Evolutionary conservation across 148 eudicot species (phyloP), one percentile per base, ranked within the genome.

Genomic region (Agrostemma githago): DNA sequence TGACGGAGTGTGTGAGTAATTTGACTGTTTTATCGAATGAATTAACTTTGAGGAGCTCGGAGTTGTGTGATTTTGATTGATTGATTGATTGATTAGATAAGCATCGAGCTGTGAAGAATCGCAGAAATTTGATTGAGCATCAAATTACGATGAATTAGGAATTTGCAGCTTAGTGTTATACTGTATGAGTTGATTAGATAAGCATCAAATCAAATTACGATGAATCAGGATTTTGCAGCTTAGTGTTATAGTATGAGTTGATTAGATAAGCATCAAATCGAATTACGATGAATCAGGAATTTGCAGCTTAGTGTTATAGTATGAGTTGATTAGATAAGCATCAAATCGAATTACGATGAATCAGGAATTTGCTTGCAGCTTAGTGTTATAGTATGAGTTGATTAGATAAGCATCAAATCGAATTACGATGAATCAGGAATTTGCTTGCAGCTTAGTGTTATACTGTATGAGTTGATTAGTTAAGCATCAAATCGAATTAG

Each of bases 121-220:
- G 0, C 15, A 51, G 16, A 15, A 51, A 12, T 51, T 51, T 26
- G 34, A 26, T 1, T 26, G 34, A 48, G 54, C 9, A 48, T 11
- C 14, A 8, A 48, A 7, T 48, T 48, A 48, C 54, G 3, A 48
- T 8, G 9, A 7, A 48, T 48, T 48, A 43, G 46, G 46, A 43
- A 43, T 43, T 4, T 48, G 54, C 9, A 10, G 11, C 15, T 9
- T 10, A 2, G 54, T 76, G 63, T 7, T 26, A 26, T 26, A 26
- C 34, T 26, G 34, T 26, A 26, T 67, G 56, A 54, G 73, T 76
- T 75, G 37, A 60, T 21, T 60, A 60, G 56, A 51, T 51, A 51
- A 51, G 56, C 16, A 51, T 51, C 2, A 48, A 48, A 48, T 51
- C 56, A 2, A 51, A 51, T 51, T 51, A 51, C 0, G 8, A 51